Percentiles rank a stretch among this genome's conserved stretches.
Conservation (phyloP, 257 asterid species). For the Solanum habrochaites region DNA sequence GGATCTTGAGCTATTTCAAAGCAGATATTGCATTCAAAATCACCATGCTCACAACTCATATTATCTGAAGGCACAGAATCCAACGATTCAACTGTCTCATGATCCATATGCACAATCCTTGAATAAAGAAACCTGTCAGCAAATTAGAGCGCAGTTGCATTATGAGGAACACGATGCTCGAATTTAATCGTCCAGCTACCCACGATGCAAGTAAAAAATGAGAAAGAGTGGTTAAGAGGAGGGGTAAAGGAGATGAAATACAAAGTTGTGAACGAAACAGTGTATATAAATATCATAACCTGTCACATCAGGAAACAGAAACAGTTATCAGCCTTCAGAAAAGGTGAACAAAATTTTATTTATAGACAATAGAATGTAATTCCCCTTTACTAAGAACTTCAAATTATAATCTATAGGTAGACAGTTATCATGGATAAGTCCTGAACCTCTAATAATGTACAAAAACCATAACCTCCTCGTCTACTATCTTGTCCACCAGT, state of each 20-base stretch:
- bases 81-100: slow-evolving; percentile 17
- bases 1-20: slow-evolving; percentile 87
- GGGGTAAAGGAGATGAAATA: background rate
- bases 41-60: slow-evolving; percentile 28
- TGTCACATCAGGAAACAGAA: background rate
- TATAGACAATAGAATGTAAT: background rate
- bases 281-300: background rate
- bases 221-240: background rate
- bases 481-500: background rate
- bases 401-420: background rate
- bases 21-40: slow-evolving; percentile 89
- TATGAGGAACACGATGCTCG: background rate
- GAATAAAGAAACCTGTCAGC: background rate
- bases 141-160: background rate
- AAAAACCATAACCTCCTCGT: background rate
- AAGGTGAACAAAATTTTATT: background rate
- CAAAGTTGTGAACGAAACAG: background rate
- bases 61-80: slow-evolving; percentile 29
- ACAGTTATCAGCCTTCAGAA: background rate
- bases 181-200: background rate
- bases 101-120: slow-evolving; percentile 38
- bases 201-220: background rate
- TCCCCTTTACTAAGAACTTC: background rate
- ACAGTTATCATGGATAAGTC: background rate
- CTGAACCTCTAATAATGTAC: background rate